Base-by-base conservation (phyloP, 2,329 filamentous ascomycete genomes). In the Trichoderma oligosporum region DNA sequence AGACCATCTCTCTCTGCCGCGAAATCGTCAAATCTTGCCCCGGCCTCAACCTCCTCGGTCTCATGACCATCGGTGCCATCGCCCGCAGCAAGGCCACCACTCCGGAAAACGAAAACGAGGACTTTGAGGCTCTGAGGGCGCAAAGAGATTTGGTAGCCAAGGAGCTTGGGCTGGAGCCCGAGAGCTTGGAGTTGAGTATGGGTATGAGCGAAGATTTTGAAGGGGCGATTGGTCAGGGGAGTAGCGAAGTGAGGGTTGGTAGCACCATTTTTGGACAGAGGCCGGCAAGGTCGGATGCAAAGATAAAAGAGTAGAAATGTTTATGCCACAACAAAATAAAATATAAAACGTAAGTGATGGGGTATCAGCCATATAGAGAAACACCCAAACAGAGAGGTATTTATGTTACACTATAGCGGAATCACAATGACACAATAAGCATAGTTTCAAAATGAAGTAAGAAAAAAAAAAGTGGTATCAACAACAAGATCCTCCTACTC, bases 21-120 rank as follows among this genome's bases (percentile, higher is more conserved):
- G 81, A 87, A 66, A 83, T 99, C 52, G 71, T 82, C 9, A 78
- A 86, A 4, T 78, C 83, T 35, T 96, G 91, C 70, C 85, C 89
- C 1, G 80, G 86, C 69, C 76, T 99, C 35, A 77, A 82, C 57
- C 76, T 99, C 2, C 79, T 88, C 27, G 94, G 94, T 0, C 74
- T 99, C 35, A 99, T 99, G 94, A 99, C 94, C 2, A 97, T 99
- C 67, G 94, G 94, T 1, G 91, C 93, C 16, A 96, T 97, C 70
- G 93, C 91, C 47, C 77, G 93, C 61, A 94, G 89, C 65, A 82
- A 84, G 66, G 89, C 83, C 14, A 85, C 85, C 2, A 88, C 85
- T 1, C 75, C 81, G 0, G 91, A 89, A 64, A 87, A 78, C n/a
- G 87, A 93, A 73, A 97, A 97, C 70, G 91, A 95, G 71, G 94